Base-by-base conservation (phyloP, 1,139 yeast genomes). In the Geotrichum aggregatum region DNA sequence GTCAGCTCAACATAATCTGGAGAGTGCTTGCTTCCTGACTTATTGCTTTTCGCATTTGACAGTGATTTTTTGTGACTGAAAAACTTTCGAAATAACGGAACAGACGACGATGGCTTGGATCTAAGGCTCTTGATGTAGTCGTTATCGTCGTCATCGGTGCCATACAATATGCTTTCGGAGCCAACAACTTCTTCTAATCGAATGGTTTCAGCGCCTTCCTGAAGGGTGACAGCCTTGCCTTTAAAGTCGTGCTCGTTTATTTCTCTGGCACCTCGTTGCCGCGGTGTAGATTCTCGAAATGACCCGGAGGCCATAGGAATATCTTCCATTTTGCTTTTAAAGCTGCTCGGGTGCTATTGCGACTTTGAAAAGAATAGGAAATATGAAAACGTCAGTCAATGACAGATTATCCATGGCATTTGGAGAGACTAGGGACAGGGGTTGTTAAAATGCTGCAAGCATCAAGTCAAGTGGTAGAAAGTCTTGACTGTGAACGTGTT, bases 1-100 rank as follows among this genome's bases (percentile, higher is more conserved):
- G 48, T 45, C 5, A 50, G 39, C 18, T 50, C 53, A 11, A 45
- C 33, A 18, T 50, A 50, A 1, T 50, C 53, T 16, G 19, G n/a
- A 2, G 40, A 5, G 13, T 36, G 24, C 11, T 33, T 33, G 35
- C 11, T 33, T 11, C n/a, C 35, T 3, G 13, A 8, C 3, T 19
- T 18, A 4, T 43, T 21, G 19, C 30, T 24, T 16, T 21, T 18
- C 10, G 39, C 26, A 19, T 19, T 31, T 7, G 47, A 31, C 39
- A 11, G 14, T 16, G 39, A 43, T 11, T 33, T 43, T 33, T 26
- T 43, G 30, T 31, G 6, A 7, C 21, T 18, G 31, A 43, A 43
- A 24, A 43, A 13, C 33, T 33, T 43, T n/a, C 21, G 10, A 14
- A 43, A 43, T n/a, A 43, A 18, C 26, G 35, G 31, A 11, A 19